phyloP scores from a whole-genome alignment of 768 basidiomycete genomes.

The Thelephora aurantiotincta region DNA sequence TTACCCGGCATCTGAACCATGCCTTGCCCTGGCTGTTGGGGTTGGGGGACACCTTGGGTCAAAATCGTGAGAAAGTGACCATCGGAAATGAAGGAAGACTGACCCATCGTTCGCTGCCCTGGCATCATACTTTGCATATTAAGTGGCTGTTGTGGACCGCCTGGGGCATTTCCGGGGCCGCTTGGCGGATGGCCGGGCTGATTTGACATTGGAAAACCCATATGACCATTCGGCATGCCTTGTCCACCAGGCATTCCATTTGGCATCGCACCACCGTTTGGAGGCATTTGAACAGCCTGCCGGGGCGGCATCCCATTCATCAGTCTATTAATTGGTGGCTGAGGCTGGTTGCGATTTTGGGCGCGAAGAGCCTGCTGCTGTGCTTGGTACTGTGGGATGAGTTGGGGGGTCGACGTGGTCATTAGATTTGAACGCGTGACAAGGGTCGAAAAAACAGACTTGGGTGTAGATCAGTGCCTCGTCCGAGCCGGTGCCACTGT shows the following conservation, averaged over 20 bases:
- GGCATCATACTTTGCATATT: slow-evolving; percentile 20
- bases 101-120: slow-evolving; percentile 18
- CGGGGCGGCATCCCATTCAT: slow-evolving; percentile 21
- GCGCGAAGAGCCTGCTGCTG: slow-evolving; percentile 13
- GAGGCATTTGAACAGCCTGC: slow-evolving; percentile 8
- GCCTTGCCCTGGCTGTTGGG: slow-evolving; percentile 15
- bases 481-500: slow-evolving; percentile 47
- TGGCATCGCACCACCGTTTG: slow-evolving; percentile 11
- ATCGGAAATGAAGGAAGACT: slow-evolving; percentile 26
- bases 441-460: slow-evolving; percentile 25
- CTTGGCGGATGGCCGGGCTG: background rate
- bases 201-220: background rate
- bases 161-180: background rate
- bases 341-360: slow-evolving; percentile 5
- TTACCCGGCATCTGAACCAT: slow-evolving; percentile 41
- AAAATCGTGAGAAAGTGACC: slow-evolving; percentile 45
- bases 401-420: slow-evolving; percentile 21
- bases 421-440: background rate
- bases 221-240: slow-evolving; percentile 21
- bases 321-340: slow-evolving; percentile 7
- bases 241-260: slow-evolving; percentile 16
- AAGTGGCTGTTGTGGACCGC: slow-evolving; percentile 13
- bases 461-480: slow-evolving; percentile 62
- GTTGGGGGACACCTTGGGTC: slow-evolving; percentile 21
- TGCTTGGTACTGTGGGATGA: slow-evolving; percentile 13